These are phyloP conservation scores for Penicillium canariense DNA, from an alignment of 495 filamentous ascomycete genomes.

Conservation along the genomic window DNA sequence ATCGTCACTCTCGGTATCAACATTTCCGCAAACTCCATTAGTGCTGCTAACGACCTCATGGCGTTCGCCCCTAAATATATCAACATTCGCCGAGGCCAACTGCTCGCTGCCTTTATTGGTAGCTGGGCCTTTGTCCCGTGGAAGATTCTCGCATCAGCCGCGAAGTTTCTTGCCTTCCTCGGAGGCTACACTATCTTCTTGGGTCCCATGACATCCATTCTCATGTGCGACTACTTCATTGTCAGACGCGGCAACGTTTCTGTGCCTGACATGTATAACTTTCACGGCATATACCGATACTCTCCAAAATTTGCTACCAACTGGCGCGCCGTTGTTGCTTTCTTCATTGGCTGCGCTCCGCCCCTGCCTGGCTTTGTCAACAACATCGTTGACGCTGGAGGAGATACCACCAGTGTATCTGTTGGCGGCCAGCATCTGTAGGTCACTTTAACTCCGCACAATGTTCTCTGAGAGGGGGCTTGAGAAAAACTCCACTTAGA, in stretches of 20 bases:
- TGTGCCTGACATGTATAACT: constrained; percentile 54
- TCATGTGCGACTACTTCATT: constrained; percentile 50
- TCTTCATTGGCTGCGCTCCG: too few relatives aligned
- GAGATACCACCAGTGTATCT: too few relatives aligned
- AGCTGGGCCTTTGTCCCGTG: constrained; percentile 60
- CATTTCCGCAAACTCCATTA: constrained; percentile 56
- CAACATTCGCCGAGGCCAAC: constrained; percentile 55
- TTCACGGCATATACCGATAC: constrained; percentile 39
- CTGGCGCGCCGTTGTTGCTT: too few relatives aligned
- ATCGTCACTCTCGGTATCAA: not conserved
- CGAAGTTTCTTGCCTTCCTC: constrained; percentile 60
- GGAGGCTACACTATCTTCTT: constrained; percentile 39
- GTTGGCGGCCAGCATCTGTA: too few relatives aligned
- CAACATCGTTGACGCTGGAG: too few relatives aligned
- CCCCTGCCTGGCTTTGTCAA: too few relatives aligned
- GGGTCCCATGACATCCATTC: constrained; percentile 43
- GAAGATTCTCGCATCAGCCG: constrained; percentile 54
- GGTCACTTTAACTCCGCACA: too few relatives aligned
- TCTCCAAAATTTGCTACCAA: too few relatives aligned
- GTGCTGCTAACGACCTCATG: constrained; percentile 27
- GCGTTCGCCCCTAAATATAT: constrained; percentile 56
- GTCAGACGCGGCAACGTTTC: constrained; percentile 43
- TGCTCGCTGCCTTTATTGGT: constrained; percentile 51
- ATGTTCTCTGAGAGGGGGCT: too few relatives aligned
- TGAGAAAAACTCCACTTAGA: too few relatives aligned